Evolutionary conservation across 1,139 yeast species (phyloP).

Genomic region (Debaryomyces coudertii): DNA sequence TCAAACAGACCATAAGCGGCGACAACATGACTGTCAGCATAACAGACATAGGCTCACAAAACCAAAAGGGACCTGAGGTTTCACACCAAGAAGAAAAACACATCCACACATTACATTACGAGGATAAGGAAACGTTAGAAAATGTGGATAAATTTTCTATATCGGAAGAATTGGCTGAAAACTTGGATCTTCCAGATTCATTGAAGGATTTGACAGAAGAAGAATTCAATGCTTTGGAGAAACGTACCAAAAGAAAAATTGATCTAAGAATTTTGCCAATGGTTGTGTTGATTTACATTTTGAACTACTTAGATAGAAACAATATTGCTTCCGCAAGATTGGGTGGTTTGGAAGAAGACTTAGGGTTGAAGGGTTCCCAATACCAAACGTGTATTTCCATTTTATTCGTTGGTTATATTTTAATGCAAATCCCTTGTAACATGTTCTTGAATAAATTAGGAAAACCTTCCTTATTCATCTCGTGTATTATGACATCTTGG

Average conservation of each 20-base stretch:
- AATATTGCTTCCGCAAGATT: constrained; percentile 65
- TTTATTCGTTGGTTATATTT: constrained; percentile 62
- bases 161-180: constrained; percentile 12
- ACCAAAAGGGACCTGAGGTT: neutral
- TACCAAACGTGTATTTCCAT: constrained; percentile 60
- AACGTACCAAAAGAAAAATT: constrained; percentile 44
- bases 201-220: constrained; percentile 36
- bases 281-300: constrained; percentile 53
- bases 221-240: constrained; percentile 42
- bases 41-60: neutral
- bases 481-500: constrained; percentile 55
- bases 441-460: constrained; percentile 53
- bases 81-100: constrained; percentile 3
- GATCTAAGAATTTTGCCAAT: constrained; percentile 60
- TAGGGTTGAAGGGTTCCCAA: constrained; percentile 50
- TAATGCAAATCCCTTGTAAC: constrained; percentile 61
- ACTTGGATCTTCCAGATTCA: constrained; percentile 33
- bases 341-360: constrained; percentile 57
- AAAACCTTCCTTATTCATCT: constrained; percentile 53
- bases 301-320: constrained; percentile 61
- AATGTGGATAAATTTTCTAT: constrained; percentile 7
- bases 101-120: neutral
- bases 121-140: neutral
- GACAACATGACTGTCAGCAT: neutral
- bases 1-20: neutral